Evolutionary conservation across 75 land plant genomes (phyloP).

Genomic region (Chamaecyparis obtusa): DNA sequence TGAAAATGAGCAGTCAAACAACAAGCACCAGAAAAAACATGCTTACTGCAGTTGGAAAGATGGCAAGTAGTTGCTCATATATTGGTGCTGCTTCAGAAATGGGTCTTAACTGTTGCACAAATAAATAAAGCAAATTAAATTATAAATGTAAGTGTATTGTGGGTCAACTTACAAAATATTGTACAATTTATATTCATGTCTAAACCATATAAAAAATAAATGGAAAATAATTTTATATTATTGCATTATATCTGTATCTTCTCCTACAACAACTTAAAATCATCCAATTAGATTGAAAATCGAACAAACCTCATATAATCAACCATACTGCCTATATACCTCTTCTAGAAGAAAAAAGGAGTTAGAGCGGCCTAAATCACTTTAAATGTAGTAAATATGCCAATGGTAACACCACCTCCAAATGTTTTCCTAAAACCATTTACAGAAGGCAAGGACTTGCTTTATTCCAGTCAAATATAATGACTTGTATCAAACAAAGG

Average conservation of each 20-base stretch:
- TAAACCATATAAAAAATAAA: background rate
- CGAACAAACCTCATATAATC: background rate
- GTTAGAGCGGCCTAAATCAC: background rate
- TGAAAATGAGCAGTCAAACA: background rate
- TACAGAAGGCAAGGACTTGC: too few relatives aligned
- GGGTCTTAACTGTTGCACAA: conserved; percentile 47
- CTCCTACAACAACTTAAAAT: background rate
- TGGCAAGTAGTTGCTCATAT: conserved; percentile 66
- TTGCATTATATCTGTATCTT: background rate
- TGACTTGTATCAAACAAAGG: background rate
- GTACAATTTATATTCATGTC: background rate
- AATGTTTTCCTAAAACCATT: background rate
- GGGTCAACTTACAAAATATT: background rate
- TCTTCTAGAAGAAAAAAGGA: background rate
- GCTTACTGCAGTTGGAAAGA: conserved; percentile 81
- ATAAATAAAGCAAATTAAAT: background rate
- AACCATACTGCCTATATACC: background rate
- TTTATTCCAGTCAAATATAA: too few relatives aligned
- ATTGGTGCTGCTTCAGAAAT: conserved; percentile 64
- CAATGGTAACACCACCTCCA: background rate
- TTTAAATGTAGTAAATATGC: background rate
- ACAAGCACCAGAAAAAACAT: background rate
- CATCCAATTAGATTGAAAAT: background rate
- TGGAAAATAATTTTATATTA: background rate
- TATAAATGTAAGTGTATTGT: background rate